Evolutionary conservation across 208 protist genomes (phyloP).

Genomic region (Crithidia fasciculata): DNA sequence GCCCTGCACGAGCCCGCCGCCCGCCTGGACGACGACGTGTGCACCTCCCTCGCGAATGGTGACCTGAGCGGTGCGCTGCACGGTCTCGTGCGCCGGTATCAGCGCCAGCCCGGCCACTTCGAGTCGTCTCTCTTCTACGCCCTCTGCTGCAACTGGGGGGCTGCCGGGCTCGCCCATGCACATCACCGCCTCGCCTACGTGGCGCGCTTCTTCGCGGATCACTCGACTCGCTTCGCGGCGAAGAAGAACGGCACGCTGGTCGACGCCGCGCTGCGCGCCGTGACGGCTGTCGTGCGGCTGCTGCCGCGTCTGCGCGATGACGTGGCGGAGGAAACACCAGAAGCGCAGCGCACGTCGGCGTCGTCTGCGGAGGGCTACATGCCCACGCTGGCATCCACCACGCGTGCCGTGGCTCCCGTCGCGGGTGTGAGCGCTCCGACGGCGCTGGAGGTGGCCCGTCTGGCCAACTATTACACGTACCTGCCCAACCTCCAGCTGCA

Average conservation of each 20-base stretch:
- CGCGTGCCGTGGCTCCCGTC: constrained; percentile 10
- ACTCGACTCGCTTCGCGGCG: constrained; percentile 46
- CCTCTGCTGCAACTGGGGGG: constrained; percentile 69
- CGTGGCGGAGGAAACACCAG: constrained; percentile 8
- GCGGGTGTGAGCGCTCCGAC: constrained; percentile 31
- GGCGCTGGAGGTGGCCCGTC: constrained; percentile 40
- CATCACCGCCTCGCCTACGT: constrained; percentile 80
- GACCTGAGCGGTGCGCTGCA: constrained; percentile 59
- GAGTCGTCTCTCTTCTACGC: constrained; percentile 74
- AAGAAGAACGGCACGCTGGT: constrained; percentile 60
- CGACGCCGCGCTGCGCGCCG: constrained; percentile 60
- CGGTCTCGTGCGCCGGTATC: constrained; percentile 62
- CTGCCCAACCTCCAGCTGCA: constrained; percentile 82
- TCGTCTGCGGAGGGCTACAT: too few species aligned
- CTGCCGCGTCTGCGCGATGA: constrained; percentile 48
- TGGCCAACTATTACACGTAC: constrained; percentile 71
- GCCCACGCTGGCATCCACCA: constrained; percentile 31
- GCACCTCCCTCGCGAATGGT: constrained; percentile 70
- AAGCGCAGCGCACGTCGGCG: not conserved
- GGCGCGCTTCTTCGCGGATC: constrained; percentile 60
- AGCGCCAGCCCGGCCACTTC: constrained; percentile 44
- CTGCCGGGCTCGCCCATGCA: constrained; percentile 60
- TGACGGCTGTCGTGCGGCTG: constrained; percentile 45
- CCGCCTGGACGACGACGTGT: constrained; percentile 71
- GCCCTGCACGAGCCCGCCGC: not conserved